These are phyloP conservation scores for Salix purpurea DNA, from an alignment of 345 rosid species.

Conservation along the genomic window DNA sequence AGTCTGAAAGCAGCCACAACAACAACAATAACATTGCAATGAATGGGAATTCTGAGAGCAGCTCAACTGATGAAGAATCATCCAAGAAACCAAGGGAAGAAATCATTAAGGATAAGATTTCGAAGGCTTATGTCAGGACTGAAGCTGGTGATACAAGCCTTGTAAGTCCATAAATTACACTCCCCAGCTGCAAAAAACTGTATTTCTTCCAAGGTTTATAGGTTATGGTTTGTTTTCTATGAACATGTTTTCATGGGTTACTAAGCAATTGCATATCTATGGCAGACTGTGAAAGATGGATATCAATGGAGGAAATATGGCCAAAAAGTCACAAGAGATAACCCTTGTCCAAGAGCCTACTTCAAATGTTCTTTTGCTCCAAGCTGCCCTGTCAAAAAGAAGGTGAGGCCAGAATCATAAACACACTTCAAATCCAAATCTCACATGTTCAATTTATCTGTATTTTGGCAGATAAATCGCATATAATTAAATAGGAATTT, in stretches of 20 bases:
- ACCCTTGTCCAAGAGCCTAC: conserved; percentile 97
- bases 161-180: conserved; percentile 39
- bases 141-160: conserved; percentile 73
- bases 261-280: not conserved
- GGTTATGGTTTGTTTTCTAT: not conserved
- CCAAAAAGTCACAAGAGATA: conserved; percentile 97
- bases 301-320: conserved; percentile 99
- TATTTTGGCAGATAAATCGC: not conserved
- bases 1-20: conserved; percentile 44
- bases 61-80: conserved; percentile 85
- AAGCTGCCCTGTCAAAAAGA: conserved; percentile 90
- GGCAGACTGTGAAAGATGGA: conserved; percentile 90
- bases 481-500: not conserved
- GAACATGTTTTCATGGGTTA: not conserved
- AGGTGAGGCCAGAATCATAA: conserved; percentile 37
- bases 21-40: conserved; percentile 23
- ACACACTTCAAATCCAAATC: not conserved
- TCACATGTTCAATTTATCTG: not conserved
- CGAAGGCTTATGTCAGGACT: conserved; percentile 54
- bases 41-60: conserved; percentile 69
- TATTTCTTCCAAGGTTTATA: not conserved
- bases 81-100: conserved; percentile 78
- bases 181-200: not conserved
- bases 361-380: conserved; percentile 98
- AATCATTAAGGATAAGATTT: conserved; percentile 60